phyloP scores from a whole-genome alignment of 2,329 filamentous ascomycete species.

The Calonectria ilicicola region DNA sequence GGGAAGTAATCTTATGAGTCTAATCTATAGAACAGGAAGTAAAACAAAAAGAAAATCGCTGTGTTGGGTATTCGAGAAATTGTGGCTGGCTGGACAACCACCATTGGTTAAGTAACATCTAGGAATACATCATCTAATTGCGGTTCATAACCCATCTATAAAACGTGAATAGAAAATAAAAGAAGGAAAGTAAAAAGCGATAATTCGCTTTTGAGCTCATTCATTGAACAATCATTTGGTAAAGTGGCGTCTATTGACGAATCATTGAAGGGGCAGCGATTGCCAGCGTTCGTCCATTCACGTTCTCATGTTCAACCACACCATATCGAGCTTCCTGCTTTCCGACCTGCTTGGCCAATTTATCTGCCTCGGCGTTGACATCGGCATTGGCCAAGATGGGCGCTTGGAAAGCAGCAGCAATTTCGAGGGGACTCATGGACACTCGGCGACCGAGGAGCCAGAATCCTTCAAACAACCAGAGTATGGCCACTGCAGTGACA shows the following conservation, averaged over 20 bases:
- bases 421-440: slow-evolving; percentile 19
- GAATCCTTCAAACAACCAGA: slow-evolving; percentile 13
- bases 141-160: slow-evolving; percentile 1
- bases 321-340: slow-evolving; percentile 1
- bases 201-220: background rate
- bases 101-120: background rate
- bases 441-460: slow-evolving; percentile 11
- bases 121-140: slow-evolving; percentile 2
- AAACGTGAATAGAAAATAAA: background rate
- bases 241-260: background rate
- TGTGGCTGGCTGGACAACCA: background rate
- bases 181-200: background rate
- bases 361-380: slow-evolving; percentile 3
- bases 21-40: background rate
- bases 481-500: background rate
- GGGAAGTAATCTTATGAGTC: too few relatives aligned
- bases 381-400: background rate
- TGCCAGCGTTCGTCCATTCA: background rate
- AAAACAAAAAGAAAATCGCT: background rate
- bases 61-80: background rate
- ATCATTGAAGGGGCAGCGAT: background rate
- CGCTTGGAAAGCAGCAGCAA: slow-evolving; percentile 15
- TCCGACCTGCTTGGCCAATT: slow-evolving; percentile 21
- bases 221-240: background rate
- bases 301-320: background rate